A percentile compares a stretch with the other conserved stretches of the same genome.
These are phyloP conservation scores for Entomophthora muscae DNA, from an alignment of 371 early-diverging fungal genomes.

Conservation along the genomic window DNA sequence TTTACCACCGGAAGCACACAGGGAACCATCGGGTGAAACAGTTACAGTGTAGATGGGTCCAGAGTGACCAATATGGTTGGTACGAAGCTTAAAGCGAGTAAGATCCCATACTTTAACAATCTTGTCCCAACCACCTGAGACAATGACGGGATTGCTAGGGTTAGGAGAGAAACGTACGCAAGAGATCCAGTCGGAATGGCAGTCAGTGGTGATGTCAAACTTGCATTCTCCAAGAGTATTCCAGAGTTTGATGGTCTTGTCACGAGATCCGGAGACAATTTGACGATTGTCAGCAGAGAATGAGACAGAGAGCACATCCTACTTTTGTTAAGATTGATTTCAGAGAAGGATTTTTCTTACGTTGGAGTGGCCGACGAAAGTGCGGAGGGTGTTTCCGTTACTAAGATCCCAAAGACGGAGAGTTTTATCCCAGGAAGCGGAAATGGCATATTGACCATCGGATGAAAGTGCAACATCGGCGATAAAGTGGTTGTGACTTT, in stretches of 20 bases:
- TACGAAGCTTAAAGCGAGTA: conserved; percentile 91
- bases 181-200: conserved; percentile 96
- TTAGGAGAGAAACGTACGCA: conserved; percentile 98
- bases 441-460: conserved; percentile 93
- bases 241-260: conserved; percentile 98
- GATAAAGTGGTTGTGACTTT: conserved; percentile 94
- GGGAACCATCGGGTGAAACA: conserved; percentile 98
- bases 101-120: conserved; percentile 99
- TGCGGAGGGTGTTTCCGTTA: conserved; percentile 84
- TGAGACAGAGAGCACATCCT: conserved; percentile 89
- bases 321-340: not conserved
- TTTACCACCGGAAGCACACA: conserved; percentile 99
- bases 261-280: conserved; percentile 94
- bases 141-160: conserved; percentile 91
- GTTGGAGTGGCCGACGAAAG: conserved; percentile 92
- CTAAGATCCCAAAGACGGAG: conserved; percentile 95
- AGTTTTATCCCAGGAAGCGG: conserved; percentile 97
- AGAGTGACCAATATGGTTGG: conserved; percentile 97
- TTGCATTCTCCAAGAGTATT: conserved; percentile 99
- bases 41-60: conserved; percentile 96
- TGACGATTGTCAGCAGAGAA: conserved; percentile 98
- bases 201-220: conserved; percentile 82
- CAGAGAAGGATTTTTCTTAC: not conserved
- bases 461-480: conserved; percentile 92
- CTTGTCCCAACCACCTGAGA: conserved; percentile 98